phyloP scores from a whole-genome alignment of 2,329 filamentous ascomycete species.

The Trichocomaceae sp. region DNA sequence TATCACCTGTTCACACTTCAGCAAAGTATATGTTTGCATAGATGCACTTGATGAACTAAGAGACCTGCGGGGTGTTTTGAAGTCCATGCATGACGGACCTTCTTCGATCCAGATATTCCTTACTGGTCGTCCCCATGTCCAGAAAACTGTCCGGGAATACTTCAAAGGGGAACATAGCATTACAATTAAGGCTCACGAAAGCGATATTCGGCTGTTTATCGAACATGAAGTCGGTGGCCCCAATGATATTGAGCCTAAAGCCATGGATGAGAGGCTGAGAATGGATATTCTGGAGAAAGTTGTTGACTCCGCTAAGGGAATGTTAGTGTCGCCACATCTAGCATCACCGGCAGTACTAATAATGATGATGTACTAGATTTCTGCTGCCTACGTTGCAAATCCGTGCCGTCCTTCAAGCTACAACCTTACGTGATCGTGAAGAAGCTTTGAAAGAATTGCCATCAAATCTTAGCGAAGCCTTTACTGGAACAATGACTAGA shows the following conservation, averaged over 20 bases:
- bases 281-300: conserved; percentile 9
- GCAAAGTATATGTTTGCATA: conserved; percentile 9
- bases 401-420: conserved; percentile 6
- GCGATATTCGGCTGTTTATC: conserved; percentile 12
- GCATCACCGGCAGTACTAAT: not conserved
- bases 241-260: conserved; percentile 13
- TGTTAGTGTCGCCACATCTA: conserved; percentile 9
- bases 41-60: conserved; percentile 15
- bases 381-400: conserved; percentile 7
- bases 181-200: conserved; percentile 10
- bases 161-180: conserved; percentile 12
- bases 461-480: not conserved
- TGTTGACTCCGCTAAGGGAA: conserved; percentile 12
- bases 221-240: conserved; percentile 13
- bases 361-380: conserved; percentile 5
- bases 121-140: conserved; percentile 13
- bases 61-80: conserved; percentile 9
- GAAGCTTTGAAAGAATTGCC: conserved; percentile 2
- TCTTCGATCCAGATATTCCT: conserved; percentile 12
- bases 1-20: conserved; percentile 1
- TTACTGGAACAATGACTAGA: not conserved
- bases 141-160: conserved; percentile 22
- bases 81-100: conserved; percentile 7
- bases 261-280: conserved; percentile 13
- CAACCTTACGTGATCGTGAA: conserved; percentile 5